These are phyloP conservation scores for Thielaviopsis ethacetica DNA, from an alignment of 2,329 filamentous ascomycete genomes.

Conservation along the genomic window DNA sequence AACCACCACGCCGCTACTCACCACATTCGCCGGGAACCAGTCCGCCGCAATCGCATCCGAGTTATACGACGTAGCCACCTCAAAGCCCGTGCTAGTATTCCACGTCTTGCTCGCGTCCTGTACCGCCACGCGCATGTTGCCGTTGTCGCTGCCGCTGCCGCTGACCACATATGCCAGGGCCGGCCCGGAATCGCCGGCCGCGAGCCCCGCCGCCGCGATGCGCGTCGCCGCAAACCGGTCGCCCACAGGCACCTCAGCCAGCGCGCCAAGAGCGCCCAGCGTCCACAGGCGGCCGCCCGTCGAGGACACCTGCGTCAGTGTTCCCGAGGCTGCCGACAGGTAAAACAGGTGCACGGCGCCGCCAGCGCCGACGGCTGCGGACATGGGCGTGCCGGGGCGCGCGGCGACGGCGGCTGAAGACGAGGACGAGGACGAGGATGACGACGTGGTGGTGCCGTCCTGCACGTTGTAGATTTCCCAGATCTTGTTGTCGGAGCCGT, in stretches of 20 bases:
- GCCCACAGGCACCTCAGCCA: neutral
- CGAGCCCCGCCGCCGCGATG: neutral
- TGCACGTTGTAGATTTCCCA: neutral
- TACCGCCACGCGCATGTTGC: neutral
- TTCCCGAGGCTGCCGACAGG: neutral
- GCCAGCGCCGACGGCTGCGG: neutral
- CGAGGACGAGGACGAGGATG: neutral
- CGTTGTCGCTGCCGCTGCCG: neutral
- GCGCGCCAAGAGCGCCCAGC: neutral
- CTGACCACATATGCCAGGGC: neutral
- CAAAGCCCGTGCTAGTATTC: neutral
- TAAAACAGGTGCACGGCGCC: neutral
- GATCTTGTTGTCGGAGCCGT: neutral
- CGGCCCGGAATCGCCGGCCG: too few relatives aligned
- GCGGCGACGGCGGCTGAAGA: neutral
- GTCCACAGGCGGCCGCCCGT: neutral
- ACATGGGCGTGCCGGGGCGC: neutral
- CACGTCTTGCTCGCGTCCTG: neutral
- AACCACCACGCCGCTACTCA: neutral
- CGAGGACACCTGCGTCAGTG: neutral
- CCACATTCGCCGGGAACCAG: neutral
- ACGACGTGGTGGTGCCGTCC: neutral
- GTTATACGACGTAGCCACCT: neutral
- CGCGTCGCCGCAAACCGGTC: neutral
- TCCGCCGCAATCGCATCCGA: neutral